A percentile compares a stretch with the other conserved stretches of the same genome.
Evolutionary conservation across 2,329 filamentous ascomycete genomes (phyloP).

Genomic region (Thielaviopsis euricoi): DNA sequence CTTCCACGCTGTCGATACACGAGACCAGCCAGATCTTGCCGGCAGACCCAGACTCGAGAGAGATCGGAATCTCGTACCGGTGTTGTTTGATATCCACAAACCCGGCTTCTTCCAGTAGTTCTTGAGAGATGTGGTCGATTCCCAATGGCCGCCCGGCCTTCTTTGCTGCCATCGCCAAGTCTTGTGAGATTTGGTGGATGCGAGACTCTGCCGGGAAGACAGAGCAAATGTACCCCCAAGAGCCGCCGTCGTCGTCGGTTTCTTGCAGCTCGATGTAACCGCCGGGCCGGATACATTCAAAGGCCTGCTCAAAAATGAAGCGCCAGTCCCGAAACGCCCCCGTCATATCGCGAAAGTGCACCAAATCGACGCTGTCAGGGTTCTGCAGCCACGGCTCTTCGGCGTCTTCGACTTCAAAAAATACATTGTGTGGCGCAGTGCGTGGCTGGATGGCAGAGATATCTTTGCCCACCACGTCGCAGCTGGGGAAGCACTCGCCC

Average conservation of each 20-base stretch:
- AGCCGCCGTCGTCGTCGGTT: slow-evolving; percentile 28
- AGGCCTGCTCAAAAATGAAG: slow-evolving; percentile 35
- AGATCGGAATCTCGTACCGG: slow-evolving; percentile 32
- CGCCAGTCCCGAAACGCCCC: slow-evolving; percentile 40
- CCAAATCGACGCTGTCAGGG: slow-evolving; percentile 34
- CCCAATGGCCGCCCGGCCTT: slow-evolving; percentile 29
- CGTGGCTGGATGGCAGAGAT: slow-evolving; percentile 40
- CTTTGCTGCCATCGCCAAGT: slow-evolving; percentile 27
- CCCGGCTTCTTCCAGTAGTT: slow-evolving; percentile 29
- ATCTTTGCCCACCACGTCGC: slow-evolving; percentile 42
- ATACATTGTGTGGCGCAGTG: slow-evolving; percentile 40
- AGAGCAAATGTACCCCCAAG: slow-evolving; percentile 16
- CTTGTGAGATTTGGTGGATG: slow-evolving; percentile 25
- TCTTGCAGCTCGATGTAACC: slow-evolving; percentile 41
- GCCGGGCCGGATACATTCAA: slow-evolving; percentile 36
- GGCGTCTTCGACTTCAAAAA: slow-evolving; percentile 43
- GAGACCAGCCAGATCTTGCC: slow-evolving; percentile 38
- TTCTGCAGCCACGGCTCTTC: slow-evolving; percentile 40
- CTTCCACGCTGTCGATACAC: slow-evolving; percentile 33
- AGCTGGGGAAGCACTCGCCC: slow-evolving; percentile 34
- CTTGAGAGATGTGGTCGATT: slow-evolving; percentile 28
- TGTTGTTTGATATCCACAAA: slow-evolving; percentile 34
- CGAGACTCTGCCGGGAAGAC: slow-evolving; percentile 28
- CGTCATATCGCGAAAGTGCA: slow-evolving; percentile 39
- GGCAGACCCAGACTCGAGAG: slow-evolving; percentile 26